Conservation (phyloP, 768 basidiomycete genomes). For the Termitomyces sp. region DNA sequence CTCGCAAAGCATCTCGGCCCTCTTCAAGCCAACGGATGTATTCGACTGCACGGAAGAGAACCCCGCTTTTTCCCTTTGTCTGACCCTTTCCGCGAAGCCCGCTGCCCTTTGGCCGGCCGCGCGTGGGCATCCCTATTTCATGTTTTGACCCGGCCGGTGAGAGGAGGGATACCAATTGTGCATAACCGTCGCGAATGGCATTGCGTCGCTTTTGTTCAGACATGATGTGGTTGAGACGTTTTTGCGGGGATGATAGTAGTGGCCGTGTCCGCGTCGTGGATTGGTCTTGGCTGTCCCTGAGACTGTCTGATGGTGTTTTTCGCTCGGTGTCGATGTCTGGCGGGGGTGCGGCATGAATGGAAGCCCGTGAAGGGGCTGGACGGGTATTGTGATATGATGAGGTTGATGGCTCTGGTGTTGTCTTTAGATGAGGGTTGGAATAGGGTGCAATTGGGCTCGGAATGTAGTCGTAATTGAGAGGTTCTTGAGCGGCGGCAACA, state of each 20-base stretch:
- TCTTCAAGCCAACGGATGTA: conserved; percentile 87
- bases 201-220: conserved; percentile 93
- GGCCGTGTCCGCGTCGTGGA: conserved; percentile 43
- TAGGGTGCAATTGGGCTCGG: conserved; percentile 33
- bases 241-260: conserved; percentile 79
- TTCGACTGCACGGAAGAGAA: conserved; percentile 82
- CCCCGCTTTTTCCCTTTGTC: conserved; percentile 86
- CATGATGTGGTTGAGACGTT: conserved; percentile 90
- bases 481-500: conserved; percentile 41
- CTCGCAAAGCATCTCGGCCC: conserved; percentile 63
- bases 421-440: conserved; percentile 45
- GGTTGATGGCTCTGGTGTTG: conserved; percentile 38
- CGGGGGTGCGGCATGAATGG: conserved; percentile 17
- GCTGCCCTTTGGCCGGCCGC: conserved; percentile 79
- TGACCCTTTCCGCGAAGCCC: conserved; percentile 62
- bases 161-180: conserved; percentile 77
- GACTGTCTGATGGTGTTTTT: conserved; percentile 14
- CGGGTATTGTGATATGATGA: conserved; percentile 27
- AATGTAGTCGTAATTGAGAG: conserved; percentile 22
- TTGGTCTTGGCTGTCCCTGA: conserved; percentile 4
- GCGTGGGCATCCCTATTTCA: conserved; percentile 67
- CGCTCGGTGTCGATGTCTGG: conserved; percentile 16
- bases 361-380: conserved; percentile 21
- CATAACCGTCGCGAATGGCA: conserved; percentile 87
- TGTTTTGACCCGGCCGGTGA: conserved; percentile 71